Conservation (phyloP, 2,329 filamentous ascomycete genomes). For the Fusarium sp. region DNA sequence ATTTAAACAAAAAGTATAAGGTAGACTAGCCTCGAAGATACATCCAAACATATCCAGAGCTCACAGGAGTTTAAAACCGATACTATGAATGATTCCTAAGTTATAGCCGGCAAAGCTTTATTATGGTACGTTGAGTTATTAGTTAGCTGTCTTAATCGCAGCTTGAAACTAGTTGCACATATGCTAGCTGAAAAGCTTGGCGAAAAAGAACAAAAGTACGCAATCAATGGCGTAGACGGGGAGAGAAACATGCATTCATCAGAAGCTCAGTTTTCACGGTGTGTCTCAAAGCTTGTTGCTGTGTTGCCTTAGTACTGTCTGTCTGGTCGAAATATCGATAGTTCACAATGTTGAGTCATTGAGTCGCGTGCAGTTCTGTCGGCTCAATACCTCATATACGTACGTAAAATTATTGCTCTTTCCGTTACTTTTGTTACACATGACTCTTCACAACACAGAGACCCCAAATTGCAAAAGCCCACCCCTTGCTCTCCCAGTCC, state of each 20-base stretch:
- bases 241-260: neutral
- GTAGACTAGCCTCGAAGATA: neutral
- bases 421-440: slow-evolving; percentile 44
- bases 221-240: neutral
- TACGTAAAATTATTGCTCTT: slow-evolving; percentile 41
- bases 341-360: neutral
- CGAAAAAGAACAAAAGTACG: neutral
- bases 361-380: slow-evolving; percentile 10
- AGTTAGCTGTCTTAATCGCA: neutral
- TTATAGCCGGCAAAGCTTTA: neutral
- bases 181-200: neutral
- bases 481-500: slow-evolving; percentile 30
- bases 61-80: neutral
- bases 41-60: neutral
- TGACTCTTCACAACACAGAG: slow-evolving; percentile 31
- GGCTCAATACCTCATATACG: slow-evolving; percentile 12
- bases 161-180: neutral
- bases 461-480: slow-evolving; percentile 17
- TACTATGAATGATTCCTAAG: too few species aligned
- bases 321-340: neutral
- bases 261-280: neutral
- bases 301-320: neutral
- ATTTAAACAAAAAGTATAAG: neutral
- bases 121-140: neutral
- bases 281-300: neutral